phyloP scores from a whole-genome alignment of 2,329 filamentous ascomycete species.

The Pseudogymnoascus sp. region DNA sequence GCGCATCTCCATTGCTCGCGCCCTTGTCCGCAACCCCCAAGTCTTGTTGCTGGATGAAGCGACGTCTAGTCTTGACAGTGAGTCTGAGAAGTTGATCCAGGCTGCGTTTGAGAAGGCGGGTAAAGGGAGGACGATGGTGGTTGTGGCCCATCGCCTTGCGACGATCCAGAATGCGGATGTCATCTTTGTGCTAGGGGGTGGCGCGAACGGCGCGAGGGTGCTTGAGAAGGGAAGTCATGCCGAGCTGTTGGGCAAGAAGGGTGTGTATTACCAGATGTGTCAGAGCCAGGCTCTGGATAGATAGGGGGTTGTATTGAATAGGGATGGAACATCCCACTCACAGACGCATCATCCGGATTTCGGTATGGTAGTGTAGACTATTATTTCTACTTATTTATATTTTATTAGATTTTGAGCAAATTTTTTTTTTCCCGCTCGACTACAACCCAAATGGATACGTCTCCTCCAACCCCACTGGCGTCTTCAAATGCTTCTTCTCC shows the following conservation, averaged over 20 bases:
- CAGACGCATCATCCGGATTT: background rate
- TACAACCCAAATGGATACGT: conserved; percentile 11
- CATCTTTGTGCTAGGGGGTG: conserved; percentile 65
- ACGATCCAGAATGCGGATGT: conserved; percentile 72
- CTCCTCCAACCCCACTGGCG: conserved; percentile 4
- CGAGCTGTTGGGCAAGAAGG: conserved; percentile 36
- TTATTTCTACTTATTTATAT: background rate
- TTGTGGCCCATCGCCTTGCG: conserved; percentile 68
- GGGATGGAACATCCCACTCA: background rate
- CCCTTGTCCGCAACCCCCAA: conserved; percentile 43
- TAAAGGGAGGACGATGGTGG: conserved; percentile 57
- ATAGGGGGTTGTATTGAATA: background rate
- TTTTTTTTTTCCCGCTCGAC: too few species aligned
- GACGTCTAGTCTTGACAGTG: conserved; percentile 47
- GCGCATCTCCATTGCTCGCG: conserved; percentile 47
- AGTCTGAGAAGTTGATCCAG: conserved; percentile 52
- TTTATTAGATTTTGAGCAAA: background rate
- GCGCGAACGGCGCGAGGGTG: conserved; percentile 26
- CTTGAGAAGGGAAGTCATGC: conserved; percentile 46
- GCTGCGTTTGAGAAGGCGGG: conserved; percentile 58
- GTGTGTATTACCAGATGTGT: conserved; percentile 34
- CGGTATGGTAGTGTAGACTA: background rate
- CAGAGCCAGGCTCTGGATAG: conserved; percentile 14
- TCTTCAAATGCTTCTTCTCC: conserved; percentile 7
- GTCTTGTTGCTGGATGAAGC: conserved; percentile 53